Evolutionary conservation across 1,284 basidiomycete species (phyloP).

Genomic region (Naganishia liquefaciens): DNA sequence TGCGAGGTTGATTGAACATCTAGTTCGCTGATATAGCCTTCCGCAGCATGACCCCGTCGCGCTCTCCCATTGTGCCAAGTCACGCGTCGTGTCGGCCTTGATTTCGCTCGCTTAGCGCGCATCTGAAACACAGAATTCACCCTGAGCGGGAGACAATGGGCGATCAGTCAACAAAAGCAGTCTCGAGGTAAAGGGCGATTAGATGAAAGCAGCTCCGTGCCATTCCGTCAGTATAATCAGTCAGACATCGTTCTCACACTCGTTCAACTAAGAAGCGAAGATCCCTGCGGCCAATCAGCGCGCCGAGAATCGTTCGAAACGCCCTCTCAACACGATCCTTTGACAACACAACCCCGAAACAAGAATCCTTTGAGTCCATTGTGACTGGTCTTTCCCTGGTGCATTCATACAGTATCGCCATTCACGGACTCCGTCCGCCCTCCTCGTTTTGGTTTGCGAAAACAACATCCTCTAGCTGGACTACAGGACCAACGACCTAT

Average conservation of each 20-base stretch:
- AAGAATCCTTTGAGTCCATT: slow-evolving; percentile 1
- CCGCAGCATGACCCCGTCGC: no score
- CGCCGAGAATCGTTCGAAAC: neutral
- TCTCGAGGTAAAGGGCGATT: neutral
- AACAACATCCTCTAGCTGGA: slow-evolving; percentile 19
- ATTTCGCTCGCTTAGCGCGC: neutral
- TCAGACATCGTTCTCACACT: neutral
- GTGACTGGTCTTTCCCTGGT: neutral
- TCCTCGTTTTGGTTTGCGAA: neutral
- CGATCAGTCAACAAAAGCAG: neutral
- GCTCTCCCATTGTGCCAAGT: no score
- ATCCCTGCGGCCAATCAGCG: neutral
- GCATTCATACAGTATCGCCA: neutral
- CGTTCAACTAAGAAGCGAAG: neutral
- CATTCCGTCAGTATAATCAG: neutral
- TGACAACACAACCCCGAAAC: slow-evolving; percentile 1
- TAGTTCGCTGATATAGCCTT: neutral
- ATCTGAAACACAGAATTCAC: slow-evolving; percentile 6
- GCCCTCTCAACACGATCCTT: neutral
- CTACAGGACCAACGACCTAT: slow-evolving; percentile 4
- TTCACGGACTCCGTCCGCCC: neutral
- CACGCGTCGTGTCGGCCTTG: no score
- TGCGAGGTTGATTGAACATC: neutral
- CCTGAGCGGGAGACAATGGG: slow-evolving; percentile 14
- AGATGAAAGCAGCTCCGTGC: neutral